Evolutionary conservation across 2,329 filamentous ascomycete species (phyloP), one percentile per base, ranked within the genome.

Genomic region (Aspergillus sp.): DNA sequence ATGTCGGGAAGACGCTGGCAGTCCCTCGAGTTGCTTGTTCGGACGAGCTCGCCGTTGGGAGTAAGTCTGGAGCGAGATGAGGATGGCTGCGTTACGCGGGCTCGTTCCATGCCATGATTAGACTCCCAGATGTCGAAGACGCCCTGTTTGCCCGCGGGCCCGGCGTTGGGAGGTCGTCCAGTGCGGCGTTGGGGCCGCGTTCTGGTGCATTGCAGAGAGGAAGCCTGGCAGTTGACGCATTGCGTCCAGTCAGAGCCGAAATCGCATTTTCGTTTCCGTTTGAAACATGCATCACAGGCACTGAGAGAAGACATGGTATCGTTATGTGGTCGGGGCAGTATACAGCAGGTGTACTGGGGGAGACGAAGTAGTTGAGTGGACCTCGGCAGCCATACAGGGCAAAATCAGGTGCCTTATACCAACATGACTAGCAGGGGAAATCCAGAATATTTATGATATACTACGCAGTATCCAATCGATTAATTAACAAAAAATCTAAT

Each of bases 211-310:
- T 11, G 16, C 5, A 20, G 16, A 17, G 28, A 29, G 11, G 28
- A 29, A n/a, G 15, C n/a, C 16, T 19, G 14, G 28, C 28, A 29
- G 28, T 12, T 14, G 28, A 29, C n/a, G 16, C 28, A 29, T 17
- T 29, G 28, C 12, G 8, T 12, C 11, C 15, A 19, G 17, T n/a
- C n/a, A 17, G 8, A n/a, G 17, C 8, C 28, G 8, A 29, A 4
- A 17, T 29, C 15, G 15, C 28, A 29, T 19, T 29, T 29, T 22
- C 28, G 16, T 8, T 29, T 29, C 7, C 28, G 15, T 16, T 29
- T 29, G 16, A 29, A 29, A 19, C 28, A 29, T 29, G 16, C 28
- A 29, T 29, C 28, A 19, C 28, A 29, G 17, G 28, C 28, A 29
- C 10, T 29, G 16, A 29, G 12, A 13, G 28, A 29, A 17, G 28